phyloP scores from a whole-genome alignment of 1,139 yeast genomes.

The Sugiyamaella neomexicana region DNA sequence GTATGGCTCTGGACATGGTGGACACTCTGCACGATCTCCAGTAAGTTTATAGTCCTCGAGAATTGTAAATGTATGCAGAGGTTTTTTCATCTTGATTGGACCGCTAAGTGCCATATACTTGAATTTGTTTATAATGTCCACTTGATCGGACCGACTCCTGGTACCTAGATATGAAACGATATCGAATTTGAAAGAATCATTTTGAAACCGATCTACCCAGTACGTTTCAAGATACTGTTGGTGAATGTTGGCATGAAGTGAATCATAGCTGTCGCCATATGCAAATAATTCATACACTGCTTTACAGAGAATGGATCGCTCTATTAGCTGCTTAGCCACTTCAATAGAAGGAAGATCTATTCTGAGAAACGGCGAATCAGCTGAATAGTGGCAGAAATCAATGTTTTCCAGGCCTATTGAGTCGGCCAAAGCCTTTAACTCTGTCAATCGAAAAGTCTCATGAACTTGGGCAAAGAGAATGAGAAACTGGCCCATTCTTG shows the following conservation, averaged over 20 bases:
- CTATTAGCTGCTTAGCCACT: slow-evolving; percentile 64
- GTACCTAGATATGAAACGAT: slow-evolving; percentile 74
- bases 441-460: slow-evolving; percentile 75
- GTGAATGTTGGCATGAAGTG: slow-evolving; percentile 56
- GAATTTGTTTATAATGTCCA: slow-evolving; percentile 70
- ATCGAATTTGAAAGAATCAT: slow-evolving; percentile 68
- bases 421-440: slow-evolving; percentile 79
- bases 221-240: slow-evolving; percentile 19
- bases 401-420: slow-evolving; percentile 52
- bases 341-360: slow-evolving; percentile 63
- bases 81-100: slow-evolving; percentile 71
- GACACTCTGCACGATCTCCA: slow-evolving; percentile 52
- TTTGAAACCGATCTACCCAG: slow-evolving; percentile 25
- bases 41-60: slow-evolving; percentile 63
- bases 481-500: slow-evolving; percentile 47
- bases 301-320: slow-evolving; percentile 66
- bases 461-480: slow-evolving; percentile 83
- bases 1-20: slow-evolving; percentile 46
- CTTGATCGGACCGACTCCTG: slow-evolving; percentile 53
- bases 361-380: slow-evolving; percentile 64
- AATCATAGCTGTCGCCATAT: slow-evolving; percentile 55
- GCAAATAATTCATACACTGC: slow-evolving; percentile 91
- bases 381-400: slow-evolving; percentile 62
- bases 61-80: slow-evolving; percentile 70
- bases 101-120: slow-evolving; percentile 72